Conservation (phyloP, 129 eudicot species). For the Escallonia herrerae region DNA sequence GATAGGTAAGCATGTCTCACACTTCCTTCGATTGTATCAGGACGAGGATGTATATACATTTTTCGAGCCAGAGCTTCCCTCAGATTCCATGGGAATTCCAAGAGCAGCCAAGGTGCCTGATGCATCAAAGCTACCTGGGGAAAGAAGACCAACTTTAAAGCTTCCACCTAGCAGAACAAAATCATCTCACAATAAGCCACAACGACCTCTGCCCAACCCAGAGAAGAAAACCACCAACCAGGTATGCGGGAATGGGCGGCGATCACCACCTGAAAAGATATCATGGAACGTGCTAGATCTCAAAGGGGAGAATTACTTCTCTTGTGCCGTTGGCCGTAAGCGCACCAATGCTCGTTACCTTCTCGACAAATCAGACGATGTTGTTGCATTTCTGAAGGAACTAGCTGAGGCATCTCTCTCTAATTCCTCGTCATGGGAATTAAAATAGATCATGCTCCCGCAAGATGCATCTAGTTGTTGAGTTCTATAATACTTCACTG, state of each 20-base stretch:
- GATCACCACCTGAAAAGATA: slow-evolving; percentile 40
- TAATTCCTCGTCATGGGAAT: neutral
- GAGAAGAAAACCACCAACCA: slow-evolving; percentile 33
- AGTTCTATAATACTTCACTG: neutral
- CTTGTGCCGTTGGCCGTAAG: slow-evolving; percentile 67
- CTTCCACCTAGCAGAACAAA: slow-evolving; percentile 30
- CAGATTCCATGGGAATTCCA: slow-evolving; percentile 32
- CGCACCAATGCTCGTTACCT: slow-evolving; percentile 74
- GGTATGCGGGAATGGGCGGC: slow-evolving; percentile 14
- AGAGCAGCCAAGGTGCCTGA: slow-evolving; percentile 46
- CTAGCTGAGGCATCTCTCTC: slow-evolving; percentile 39
- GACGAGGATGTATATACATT: slow-evolving; percentile 85
- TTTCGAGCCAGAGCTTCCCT: slow-evolving; percentile 89
- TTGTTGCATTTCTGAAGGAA: slow-evolving; percentile 65
- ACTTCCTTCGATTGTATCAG: slow-evolving; percentile 20
- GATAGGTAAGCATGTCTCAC: neutral
- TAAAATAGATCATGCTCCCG: neutral
- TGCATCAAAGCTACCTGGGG: slow-evolving; percentile 28
- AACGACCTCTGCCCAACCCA: slow-evolving; percentile 27
- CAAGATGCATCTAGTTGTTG: neutral
- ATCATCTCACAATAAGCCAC: slow-evolving; percentile 15
- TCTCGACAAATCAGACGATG: slow-evolving; percentile 61
- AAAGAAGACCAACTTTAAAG: slow-evolving; percentile 31
- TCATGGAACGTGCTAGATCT: slow-evolving; percentile 86
- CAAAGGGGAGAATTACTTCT: slow-evolving; percentile 77